Evolutionary conservation across 164 flowering plant genomes (phyloP), one percentile per base, ranked within the genome.

Genomic region (Protea cynaroides): DNA sequence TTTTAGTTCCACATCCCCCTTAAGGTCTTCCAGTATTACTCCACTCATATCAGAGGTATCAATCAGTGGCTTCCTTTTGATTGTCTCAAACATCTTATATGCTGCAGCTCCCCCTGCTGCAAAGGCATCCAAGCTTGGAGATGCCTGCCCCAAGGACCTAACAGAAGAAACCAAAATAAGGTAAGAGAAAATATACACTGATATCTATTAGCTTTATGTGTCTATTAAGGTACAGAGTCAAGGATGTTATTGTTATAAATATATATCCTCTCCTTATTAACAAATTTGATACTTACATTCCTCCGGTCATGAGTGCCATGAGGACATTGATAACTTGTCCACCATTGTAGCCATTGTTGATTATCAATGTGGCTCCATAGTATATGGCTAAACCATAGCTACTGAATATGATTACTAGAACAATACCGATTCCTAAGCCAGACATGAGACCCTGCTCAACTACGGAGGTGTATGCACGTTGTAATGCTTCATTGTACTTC

Each of bases 351-450:
- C 85, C 86, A 65, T 83, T 81, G 0, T 81, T 66, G n/a, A 84
- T 58, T 22, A 92, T 82, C 87, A 89, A 61, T 75, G 70, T 87
- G 34, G 78, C 81, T 7, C 96, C 98, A 76, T 63, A 88, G 91
- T 89, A 92, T 12, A 89, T 40, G 18, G 91, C 91, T 72, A 92
- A 71, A 5, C 78, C 81, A 70, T 90, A 90, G 51, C 80, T 77
- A 57, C 81, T 63, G 61, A 76, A 88, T 0, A 83, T 12, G 49
- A 85, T 63, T 0, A 73, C 47, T 71, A 84, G 60, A 36, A 81
- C 47, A 2, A 77, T 9, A 11, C 96, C 98, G 50, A 83, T 59
- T 19, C 98, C 98, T 15, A 81, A 14, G 18, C 96, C 98, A 13
- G 88, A 46, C 19, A 72, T 80, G 18, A 80, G 25, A 11, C 95